Percentiles rank a stretch among this genome's conserved stretches.
Conservation (phyloP, 2,329 filamentous ascomycete species). For the Aspergillus awamori region DNA sequence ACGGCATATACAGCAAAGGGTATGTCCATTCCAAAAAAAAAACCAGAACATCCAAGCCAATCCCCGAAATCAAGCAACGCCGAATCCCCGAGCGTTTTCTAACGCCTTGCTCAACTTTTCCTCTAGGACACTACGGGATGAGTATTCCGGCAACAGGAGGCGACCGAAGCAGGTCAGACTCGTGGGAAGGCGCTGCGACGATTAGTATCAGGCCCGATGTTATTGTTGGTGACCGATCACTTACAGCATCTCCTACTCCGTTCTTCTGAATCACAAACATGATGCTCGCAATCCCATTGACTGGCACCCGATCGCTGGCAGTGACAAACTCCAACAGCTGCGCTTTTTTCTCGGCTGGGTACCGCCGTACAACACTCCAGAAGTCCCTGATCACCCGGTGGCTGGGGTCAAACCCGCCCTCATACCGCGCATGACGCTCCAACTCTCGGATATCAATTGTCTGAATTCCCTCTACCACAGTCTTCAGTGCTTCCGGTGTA, state of each 20-base stretch:
- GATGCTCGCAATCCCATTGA: conserved; percentile 79
- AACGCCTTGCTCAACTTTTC: conserved; percentile 82
- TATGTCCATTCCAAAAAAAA: conserved; percentile 2
- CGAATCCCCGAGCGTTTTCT: conserved; percentile 87
- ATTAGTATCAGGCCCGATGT: conserved; percentile 6
- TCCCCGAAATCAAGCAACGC: conserved; percentile 62
- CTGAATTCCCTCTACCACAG: conserved; percentile 79
- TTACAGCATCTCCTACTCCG: conserved; percentile 61
- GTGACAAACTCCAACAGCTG: conserved; percentile 92
- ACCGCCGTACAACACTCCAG: conserved; percentile 77
- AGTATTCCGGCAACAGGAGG: conserved; percentile 82
- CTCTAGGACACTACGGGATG: conserved; percentile 67
- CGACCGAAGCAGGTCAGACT: conserved; percentile 94
- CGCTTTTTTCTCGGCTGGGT: conserved; percentile 66
- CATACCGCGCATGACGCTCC: conserved; percentile 72
- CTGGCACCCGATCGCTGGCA: conserved; percentile 84
- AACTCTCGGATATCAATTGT: conserved; percentile 78
- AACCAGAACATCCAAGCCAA: background rate
- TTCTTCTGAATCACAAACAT: conserved; percentile 83
- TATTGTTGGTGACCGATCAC: conserved; percentile 17
- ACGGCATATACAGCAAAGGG: conserved; percentile 9
- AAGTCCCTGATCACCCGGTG: conserved; percentile 76
- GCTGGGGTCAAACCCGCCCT: conserved; percentile 70
- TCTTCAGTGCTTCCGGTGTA: conserved; percentile 70
- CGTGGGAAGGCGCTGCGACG: conserved; percentile 65